Conservation (phyloP, 1,284 basidiomycete genomes). For the Pterulicium gracile region DNA sequence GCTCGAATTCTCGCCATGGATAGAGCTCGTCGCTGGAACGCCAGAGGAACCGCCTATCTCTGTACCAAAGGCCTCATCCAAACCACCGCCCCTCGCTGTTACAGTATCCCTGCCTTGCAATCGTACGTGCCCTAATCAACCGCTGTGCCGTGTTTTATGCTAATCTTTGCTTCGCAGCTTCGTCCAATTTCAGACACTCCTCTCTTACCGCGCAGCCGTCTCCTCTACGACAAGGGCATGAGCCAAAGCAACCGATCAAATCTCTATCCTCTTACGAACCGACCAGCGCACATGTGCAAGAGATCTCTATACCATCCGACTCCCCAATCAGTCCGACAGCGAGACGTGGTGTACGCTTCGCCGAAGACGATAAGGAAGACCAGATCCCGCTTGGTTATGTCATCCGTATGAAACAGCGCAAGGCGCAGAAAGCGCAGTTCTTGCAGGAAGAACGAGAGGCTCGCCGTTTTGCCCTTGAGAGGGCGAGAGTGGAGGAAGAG, state of each 20-base stretch:
- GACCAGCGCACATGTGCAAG: not conserved
- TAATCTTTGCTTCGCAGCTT: constrained; percentile 12
- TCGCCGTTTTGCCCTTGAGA: constrained; percentile 29
- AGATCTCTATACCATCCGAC: not conserved
- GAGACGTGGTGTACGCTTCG: constrained; percentile 60
- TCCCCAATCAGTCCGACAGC: constrained; percentile 14
- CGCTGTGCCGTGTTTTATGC: too few species aligned
- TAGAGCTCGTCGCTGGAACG: constrained; percentile 50
- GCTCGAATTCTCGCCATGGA: constrained; percentile 54
- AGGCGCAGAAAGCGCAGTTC: constrained; percentile 61
- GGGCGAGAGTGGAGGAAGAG: constrained; percentile 22
- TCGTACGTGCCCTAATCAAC: too few species aligned
- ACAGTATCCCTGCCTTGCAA: too few species aligned
- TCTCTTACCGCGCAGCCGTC: constrained; percentile 36
- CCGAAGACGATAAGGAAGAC: constrained; percentile 56
- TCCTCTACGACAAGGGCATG: constrained; percentile 38
- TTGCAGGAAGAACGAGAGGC: constrained; percentile 47
- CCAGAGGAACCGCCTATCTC: too few species aligned
- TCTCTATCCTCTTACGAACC: not conserved
- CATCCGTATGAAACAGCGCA: constrained; percentile 55
- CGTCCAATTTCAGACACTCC: constrained; percentile 12
- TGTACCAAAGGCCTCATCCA: too few species aligned
- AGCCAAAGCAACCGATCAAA: constrained; percentile 8
- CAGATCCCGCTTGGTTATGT: constrained; percentile 56
- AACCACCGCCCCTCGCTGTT: too few species aligned